These are phyloP conservation scores for Fusarium lateritium DNA, from an alignment of 2,329 filamentous ascomycete genomes.

Conservation along the genomic window DNA sequence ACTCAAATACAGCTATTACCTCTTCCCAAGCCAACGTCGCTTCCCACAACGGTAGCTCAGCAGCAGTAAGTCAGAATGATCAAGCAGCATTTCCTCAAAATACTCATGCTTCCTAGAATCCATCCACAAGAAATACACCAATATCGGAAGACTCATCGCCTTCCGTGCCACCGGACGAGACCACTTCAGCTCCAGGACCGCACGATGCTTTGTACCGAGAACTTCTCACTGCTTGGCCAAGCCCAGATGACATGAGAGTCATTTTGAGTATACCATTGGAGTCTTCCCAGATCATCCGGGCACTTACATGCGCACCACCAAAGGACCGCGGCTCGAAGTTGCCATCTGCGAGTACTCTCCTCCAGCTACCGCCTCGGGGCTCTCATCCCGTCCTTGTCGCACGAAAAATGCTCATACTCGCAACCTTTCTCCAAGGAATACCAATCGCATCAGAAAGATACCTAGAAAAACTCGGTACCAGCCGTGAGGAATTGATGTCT, in stretches of 20 bases:
- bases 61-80: background rate
- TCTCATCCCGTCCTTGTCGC: constrained; percentile 61
- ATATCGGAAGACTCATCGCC: background rate
- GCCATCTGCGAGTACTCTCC: constrained; percentile 49
- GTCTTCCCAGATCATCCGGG: constrained; percentile 54
- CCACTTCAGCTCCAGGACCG: background rate
- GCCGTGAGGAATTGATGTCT: constrained; percentile 42
- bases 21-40: background rate
- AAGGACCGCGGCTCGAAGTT: background rate
- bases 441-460: constrained; percentile 9
- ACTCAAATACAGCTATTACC: fast-evolving
- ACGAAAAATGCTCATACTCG: constrained; percentile 57
- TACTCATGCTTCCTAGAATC: background rate
- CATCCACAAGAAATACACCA: background rate
- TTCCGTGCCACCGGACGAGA: background rate
- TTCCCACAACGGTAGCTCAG: fast-evolving
- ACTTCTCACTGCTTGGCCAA: constrained; percentile 58
- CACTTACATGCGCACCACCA: constrained; percentile 53
- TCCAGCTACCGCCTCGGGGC: constrained; percentile 44
- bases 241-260: constrained; percentile 54
- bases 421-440: constrained; percentile 55
- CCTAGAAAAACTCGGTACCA: constrained; percentile 28
- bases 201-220: constrained; percentile 48
- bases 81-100: fast-evolving
- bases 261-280: constrained; percentile 53